These are phyloP conservation scores for Castanospermum australe DNA, from an alignment of 306 rosid species.

Conservation along the genomic window DNA sequence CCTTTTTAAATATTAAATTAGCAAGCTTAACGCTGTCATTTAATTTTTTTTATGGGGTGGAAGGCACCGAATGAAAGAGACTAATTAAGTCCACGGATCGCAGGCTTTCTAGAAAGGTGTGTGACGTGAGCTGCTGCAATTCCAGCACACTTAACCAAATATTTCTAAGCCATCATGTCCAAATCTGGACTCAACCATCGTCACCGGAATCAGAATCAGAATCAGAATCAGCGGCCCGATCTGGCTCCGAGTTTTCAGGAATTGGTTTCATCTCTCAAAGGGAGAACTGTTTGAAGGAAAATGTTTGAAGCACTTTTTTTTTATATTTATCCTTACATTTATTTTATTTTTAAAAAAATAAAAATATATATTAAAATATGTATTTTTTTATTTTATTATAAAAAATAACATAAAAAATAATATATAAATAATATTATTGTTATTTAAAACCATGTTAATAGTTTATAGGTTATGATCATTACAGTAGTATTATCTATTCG, in stretches of 20 bases:
- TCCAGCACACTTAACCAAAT: slow-evolving; percentile 17
- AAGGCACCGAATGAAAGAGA: slow-evolving; percentile 3
- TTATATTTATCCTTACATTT: too few relatives aligned
- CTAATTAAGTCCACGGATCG: slow-evolving; percentile 1
- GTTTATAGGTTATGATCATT: slow-evolving; percentile 20
- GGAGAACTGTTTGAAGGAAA: background rate
- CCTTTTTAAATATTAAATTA: background rate
- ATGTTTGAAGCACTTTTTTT: too few relatives aligned
- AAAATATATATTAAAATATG: too few relatives aligned
- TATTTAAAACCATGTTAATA: too few relatives aligned
- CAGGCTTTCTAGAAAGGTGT: slow-evolving; percentile 17
- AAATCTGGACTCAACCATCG: slow-evolving; percentile 31
- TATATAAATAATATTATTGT: too few relatives aligned
- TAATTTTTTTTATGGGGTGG: slow-evolving; percentile 20
- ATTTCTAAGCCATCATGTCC: slow-evolving; percentile 21
- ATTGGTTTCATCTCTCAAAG: slow-evolving; percentile 15
- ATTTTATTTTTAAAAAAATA: too few relatives aligned
- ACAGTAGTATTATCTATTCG: background rate
- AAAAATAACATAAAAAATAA: too few relatives aligned
- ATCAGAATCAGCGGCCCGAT: slow-evolving; percentile 14
- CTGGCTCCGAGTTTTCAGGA: slow-evolving; percentile 29
- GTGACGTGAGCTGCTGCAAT: background rate
- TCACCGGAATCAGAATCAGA: slow-evolving; percentile 14
- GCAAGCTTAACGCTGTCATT: slow-evolving; percentile 20
- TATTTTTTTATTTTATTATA: too few relatives aligned